Base-by-base conservation (phyloP, 1,139 yeast species). In the Wickerhamomyces sp. region DNA sequence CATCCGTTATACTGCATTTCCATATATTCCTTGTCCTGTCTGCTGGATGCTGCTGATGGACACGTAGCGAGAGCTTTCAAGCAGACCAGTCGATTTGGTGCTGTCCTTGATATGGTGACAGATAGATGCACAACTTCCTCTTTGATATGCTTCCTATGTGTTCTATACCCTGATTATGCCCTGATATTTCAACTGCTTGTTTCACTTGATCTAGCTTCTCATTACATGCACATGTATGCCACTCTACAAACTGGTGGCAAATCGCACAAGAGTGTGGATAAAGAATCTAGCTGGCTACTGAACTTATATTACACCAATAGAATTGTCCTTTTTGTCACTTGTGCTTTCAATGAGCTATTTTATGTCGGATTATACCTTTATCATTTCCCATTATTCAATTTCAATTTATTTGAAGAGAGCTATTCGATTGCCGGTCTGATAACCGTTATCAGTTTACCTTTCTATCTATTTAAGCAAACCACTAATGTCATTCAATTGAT, bases 181-280 rank as follows among this genome's bases (percentile, higher is more conserved):
- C 46, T 62, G 27, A 55, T 81, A n/a, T 90, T 94, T 81, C 99
- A 94, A 66, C 57, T 86, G 25, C 70, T 92, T 54, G 81, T 89
- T 40, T 84, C 94, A 21, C 69, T 92, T 55, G 99, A 94, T 63
- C 74, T 94, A 56, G 90, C 97, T 2, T 84, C 95, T 41, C 99
- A 94, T 60, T 94, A 94, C 67, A 87, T 94, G 85, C 98, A 94
- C 69, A 92, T 94, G 98, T 90, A 90, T 62, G 96, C 97, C 39
- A 86, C 88, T 70, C 68, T 90, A 54, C 74, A 81, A 38, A 70
- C 79, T 35, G 97, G 97, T 13, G 80, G 86, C 10, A 58, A 76
- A 14, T 79, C 90, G 31, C 99, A 94, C 67, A 94, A 94, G 68
- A 77, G 79, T 51, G 87, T 94, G 43, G 86, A 81, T 46, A 70